Percentiles rank a stretch among this genome's conserved stretches.
Evolutionary conservation across 192 early-diverging fungal genomes (phyloP).

Genomic region (Coemansia sp.): DNA sequence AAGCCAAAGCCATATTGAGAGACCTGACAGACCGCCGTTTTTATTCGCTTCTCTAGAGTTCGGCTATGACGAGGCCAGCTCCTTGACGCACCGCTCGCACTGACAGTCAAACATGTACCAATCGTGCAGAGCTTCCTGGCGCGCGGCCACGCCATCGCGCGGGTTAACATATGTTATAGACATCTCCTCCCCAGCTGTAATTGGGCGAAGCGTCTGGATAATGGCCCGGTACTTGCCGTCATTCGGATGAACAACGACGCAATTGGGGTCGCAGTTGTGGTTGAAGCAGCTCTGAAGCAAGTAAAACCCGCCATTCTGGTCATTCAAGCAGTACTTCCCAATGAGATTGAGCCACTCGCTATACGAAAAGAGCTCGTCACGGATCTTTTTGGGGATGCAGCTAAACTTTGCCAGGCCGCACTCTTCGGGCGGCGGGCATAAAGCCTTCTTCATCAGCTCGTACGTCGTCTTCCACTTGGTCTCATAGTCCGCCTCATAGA

Average conservation of each 20-base stretch:
- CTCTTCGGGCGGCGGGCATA: constrained; percentile 54
- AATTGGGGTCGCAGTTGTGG: constrained; percentile 61
- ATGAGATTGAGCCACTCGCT: constrained; percentile 60
- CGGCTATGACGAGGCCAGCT: too few relatives aligned
- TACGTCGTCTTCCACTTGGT: constrained; percentile 17
- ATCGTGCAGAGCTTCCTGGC: constrained; percentile 57
- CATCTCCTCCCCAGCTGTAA: constrained; percentile 63
- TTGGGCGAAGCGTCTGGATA: constrained; percentile 59
- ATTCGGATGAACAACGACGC: constrained; percentile 58
- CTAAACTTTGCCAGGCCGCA: constrained; percentile 53
- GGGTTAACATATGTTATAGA: constrained; percentile 66
- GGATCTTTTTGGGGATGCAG: constrained; percentile 53
- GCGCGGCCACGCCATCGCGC: constrained; percentile 57
- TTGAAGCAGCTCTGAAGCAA: constrained; percentile 64
- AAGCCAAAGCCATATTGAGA: too few relatives aligned
- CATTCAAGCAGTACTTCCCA: constrained; percentile 66
- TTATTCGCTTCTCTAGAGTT: too few relatives aligned
- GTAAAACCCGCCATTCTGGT: constrained; percentile 66
- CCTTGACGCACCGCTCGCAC: constrained; percentile 61
- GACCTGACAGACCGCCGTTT: too few relatives aligned
- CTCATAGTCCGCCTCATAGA: constrained; percentile 17
- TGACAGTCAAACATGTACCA: constrained; percentile 65
- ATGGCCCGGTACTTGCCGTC: constrained; percentile 58
- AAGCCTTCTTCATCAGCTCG: constrained; percentile 49
- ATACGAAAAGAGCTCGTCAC: constrained; percentile 57